Percentiles rank a stretch among this genome's conserved stretches.
phyloP scores from a whole-genome alignment of 306 rosid genomes.

The Styphnolobium japonicum region DNA sequence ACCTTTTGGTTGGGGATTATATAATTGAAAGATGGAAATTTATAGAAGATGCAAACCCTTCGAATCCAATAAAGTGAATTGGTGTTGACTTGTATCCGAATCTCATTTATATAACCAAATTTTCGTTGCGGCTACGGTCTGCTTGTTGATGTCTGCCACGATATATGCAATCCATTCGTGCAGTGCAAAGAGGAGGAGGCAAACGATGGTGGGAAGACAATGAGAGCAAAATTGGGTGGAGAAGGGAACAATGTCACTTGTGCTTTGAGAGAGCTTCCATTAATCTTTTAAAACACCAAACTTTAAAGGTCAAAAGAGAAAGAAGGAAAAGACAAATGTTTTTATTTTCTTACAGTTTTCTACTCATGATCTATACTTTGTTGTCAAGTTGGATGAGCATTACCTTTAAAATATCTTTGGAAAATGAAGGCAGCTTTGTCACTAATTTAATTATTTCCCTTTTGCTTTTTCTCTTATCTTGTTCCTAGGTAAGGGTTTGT shows the following conservation, averaged over 20 bases:
- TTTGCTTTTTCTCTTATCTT: conserved; percentile 27
- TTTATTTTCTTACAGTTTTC: conserved; percentile 8
- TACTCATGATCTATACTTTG: conserved; percentile 22
- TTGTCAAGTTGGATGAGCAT: conserved; percentile 30
- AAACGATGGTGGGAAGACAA: conserved; percentile 54
- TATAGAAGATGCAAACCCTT: conserved; percentile 6
- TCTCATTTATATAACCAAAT: conserved; percentile 24
- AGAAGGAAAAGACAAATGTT: not conserved
- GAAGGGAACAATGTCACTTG: conserved; percentile 28
- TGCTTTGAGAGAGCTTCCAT: conserved; percentile 18
- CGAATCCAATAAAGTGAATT: conserved; percentile 36
- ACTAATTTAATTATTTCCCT: conserved; percentile 21
- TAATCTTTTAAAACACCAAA: not conserved
- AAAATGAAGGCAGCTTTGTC: conserved; percentile 36
- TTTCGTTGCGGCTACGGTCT: conserved; percentile 34
- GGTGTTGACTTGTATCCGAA: conserved; percentile 40
- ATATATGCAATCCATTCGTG: conserved; percentile 43
- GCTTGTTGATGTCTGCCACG: conserved; percentile 57
- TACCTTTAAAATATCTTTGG: conserved; percentile 25
- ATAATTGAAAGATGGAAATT: not conserved
- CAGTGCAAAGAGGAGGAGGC: conserved; percentile 41
- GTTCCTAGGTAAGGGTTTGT: conserved; percentile 27
- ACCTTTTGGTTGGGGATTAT: not conserved
- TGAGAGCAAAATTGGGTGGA: conserved; percentile 38
- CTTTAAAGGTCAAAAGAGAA: conserved; percentile 14